Evolutionary conservation across 371 early-diverging fungal genomes (phyloP).

Genomic region (Mucor velutinosus): DNA sequence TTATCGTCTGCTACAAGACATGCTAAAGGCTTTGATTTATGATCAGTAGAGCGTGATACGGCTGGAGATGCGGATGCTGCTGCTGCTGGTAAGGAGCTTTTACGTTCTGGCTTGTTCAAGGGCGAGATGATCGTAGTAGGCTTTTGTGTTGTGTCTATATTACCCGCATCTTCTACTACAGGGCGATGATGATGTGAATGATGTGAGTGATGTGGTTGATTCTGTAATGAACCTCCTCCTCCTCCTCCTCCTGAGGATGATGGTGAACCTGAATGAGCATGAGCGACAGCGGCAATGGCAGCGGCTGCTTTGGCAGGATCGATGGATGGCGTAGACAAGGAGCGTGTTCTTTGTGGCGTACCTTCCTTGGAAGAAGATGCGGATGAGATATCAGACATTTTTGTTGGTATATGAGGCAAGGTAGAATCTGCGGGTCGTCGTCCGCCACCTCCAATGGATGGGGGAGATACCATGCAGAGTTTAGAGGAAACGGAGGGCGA

Average conservation of each 20-base stretch:
- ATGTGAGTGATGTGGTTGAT: background rate
- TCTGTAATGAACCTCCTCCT: background rate
- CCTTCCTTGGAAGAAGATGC: conserved; percentile 19
- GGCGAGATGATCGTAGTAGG: background rate
- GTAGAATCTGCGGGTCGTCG: conserved; percentile 13
- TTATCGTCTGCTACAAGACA: conserved; percentile 90
- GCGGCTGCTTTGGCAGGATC: conserved; percentile 25
- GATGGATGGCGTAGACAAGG: conserved; percentile 24
- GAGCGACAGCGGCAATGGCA: conserved; percentile 14
- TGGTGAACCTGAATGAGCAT: background rate
- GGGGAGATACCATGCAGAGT: conserved; percentile 17
- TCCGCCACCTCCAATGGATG: background rate
- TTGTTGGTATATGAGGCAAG: conserved; percentile 26
- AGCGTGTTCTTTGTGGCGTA: conserved; percentile 19
- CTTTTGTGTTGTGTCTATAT: background rate
- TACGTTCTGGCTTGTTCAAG: conserved; percentile 8
- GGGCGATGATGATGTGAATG: too few relatives aligned
- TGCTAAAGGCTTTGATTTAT: conserved; percentile 33
- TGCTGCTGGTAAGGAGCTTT: background rate
- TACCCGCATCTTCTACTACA: background rate
- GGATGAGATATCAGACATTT: conserved; percentile 22
- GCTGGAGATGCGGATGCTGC: background rate
- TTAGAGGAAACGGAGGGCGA: conserved; percentile 32
- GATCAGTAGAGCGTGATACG: background rate
- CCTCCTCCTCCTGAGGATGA: background rate